Evolutionary conservation across 2,329 filamentous ascomycete species (phyloP), one percentile per base, ranked within the genome.

Genomic region (Zelopaecilomyces penicillatus): DNA sequence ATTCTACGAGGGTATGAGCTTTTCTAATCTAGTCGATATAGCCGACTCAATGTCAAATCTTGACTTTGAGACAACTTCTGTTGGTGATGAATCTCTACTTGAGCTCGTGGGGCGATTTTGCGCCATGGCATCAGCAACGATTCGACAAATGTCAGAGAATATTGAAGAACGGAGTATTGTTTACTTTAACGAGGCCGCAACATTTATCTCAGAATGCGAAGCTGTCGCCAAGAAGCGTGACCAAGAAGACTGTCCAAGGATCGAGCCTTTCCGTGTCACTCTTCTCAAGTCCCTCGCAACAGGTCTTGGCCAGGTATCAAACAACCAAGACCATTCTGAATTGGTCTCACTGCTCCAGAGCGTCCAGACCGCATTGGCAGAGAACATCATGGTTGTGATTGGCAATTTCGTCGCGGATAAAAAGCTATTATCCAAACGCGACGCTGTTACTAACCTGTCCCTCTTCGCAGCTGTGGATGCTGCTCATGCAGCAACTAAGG

Each of bases 1-100:
- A 0, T 75, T 75, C 45, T 74, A 77, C 50, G 61, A 72, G 50
- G 62, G 57, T 0, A 68, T 76, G 61, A 54, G 48, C 2, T 77
- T 70, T 41, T 50, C 54, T 1, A 56, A 67, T 43, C 57, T 67
- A 5, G 54, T 62, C 3, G 55, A 58, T 5, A 49, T 65, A 6
- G 65, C 65, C 2, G 57, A 65, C 33, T 55, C 57, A 5, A 51
- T 65, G 46, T 60, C 60, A 6, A 49, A 44, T 32, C 35, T 63
- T 26, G 54, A 53, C 11, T 51, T 52, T 30, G 57, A 58, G 36
- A 44, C 55, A 37, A 45, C 52, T 5, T 46, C 56, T 4, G 48
- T 47, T 3, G 47, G 56, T 30, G 53, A 58, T 29, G 58, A 57
- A 32, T 52, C 49, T 6, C 42, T 60, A 27, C 49, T 60, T 5